A percentile compares a stretch with the other conserved stretches of the same genome.
phyloP scores from a whole-genome alignment of 225 moss, liverwort and hornwort species.

The Marchantia polymorpha region DNA sequence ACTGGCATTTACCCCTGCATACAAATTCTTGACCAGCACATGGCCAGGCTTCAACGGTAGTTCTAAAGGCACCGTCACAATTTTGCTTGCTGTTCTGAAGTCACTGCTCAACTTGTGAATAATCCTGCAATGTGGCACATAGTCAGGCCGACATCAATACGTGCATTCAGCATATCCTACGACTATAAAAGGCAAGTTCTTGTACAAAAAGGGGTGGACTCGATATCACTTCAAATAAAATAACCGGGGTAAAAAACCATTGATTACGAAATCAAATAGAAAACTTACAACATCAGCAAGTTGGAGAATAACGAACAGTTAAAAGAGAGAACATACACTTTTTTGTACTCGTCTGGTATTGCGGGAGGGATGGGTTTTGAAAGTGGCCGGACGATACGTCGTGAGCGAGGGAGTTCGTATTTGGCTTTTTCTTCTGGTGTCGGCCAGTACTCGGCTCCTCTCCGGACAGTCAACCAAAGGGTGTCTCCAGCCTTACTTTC shows the following conservation, averaged over 20 bases:
- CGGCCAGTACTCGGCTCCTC: constrained; percentile 52
- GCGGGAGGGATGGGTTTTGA: constrained; percentile 41
- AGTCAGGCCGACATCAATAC: background rate
- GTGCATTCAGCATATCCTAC: background rate
- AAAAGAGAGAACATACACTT: constrained; percentile 59
- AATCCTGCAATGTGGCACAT: constrained; percentile 44
- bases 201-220: background rate
- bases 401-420: constrained; percentile 28
- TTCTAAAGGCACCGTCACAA: constrained; percentile 59
- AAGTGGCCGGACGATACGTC: constrained; percentile 19
- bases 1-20: constrained; percentile 88
- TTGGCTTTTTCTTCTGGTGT: constrained; percentile 40
- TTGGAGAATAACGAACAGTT: background rate
- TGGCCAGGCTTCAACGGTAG: constrained; percentile 82
- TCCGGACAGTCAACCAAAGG: constrained; percentile 48
- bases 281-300: no score
- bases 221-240: no score
- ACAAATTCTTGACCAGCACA: constrained; percentile 73
- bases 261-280: no score
- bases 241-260: no score
- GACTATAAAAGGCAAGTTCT: background rate
- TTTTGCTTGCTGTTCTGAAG: constrained; percentile 74
- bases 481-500: constrained; percentile 51
- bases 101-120: constrained; percentile 74
- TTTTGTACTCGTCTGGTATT: constrained; percentile 53